Base-by-base conservation (phyloP, 1,284 basidiomycete genomes). In the Leccinum angustisporum region DNA sequence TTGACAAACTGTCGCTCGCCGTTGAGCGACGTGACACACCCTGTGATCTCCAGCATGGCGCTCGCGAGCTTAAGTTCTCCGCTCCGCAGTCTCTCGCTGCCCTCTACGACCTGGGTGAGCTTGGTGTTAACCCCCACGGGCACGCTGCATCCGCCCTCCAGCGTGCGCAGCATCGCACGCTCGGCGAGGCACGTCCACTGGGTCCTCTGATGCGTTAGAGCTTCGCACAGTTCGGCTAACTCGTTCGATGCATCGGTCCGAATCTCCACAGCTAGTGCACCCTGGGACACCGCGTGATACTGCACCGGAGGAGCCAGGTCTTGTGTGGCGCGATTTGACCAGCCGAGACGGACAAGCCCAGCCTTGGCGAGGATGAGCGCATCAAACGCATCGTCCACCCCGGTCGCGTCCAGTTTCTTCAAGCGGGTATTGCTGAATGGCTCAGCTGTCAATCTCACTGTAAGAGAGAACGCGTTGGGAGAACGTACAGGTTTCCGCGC, bases 121-220 rank as follows among this genome's bases (percentile, higher is more conserved):
- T 73, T 75, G 54, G 86, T 90, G 61, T 84, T 81, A 34, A 94
- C 90, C 16, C 97, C 96, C n/a, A 98, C 95, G 0, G 97, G 97
- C 1, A 99, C 95, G 63, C 92, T 96, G 76, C 97, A 99, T 31
- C 96, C 97, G 11, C 97, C 97, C 75, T 99, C 97, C 58, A 99
- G 81, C 40, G 92, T 88, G 40, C 90, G 83, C 65, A 99, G 80
- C 74, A 93, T 89, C 1, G 91, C 91, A 11, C 97, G 86, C 77
- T 99, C 97, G 7, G 94, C 93, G 21, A 82, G 79, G 69, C 90
- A 92, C 59, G 73, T 78, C 87, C 88, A 92, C 62, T 88, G 83
- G 0, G 93, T 94, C 70, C 81, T 81, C 79, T 86, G 86, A 74
- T 96, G 91, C 3, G 85, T 91, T 53, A 95, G 75, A 21, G 79